Base-by-base conservation (phyloP, 495 filamentous ascomycete species). In the Xylaria castorea region DNA sequence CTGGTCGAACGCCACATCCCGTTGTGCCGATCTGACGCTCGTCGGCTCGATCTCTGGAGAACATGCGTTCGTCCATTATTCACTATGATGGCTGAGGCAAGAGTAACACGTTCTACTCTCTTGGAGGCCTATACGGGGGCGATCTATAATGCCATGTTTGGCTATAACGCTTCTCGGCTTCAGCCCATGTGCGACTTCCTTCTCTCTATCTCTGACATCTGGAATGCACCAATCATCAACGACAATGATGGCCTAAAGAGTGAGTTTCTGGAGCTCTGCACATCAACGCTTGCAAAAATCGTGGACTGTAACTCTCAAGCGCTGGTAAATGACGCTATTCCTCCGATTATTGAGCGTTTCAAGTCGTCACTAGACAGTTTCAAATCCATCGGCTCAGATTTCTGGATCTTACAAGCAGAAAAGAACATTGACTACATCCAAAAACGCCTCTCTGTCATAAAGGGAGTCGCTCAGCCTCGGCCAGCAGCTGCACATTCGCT, bases 221-320 rank as follows among this genome's bases (percentile, higher is more conserved):
- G 14, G 46, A 3, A 46, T 20, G 36, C 34, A 6, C 38, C 61
- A 46, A 44, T 64, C 61, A 44, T 44, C 61, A 22, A 7, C 1
- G 40, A 44, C 5, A 20, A 64, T 14, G 68, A 72, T 55, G 72
- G 61, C 0, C n/a, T 42, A 27, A 74, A 72, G 66, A 62, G 50
- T 46, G 25, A 69, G 55, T 74, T 67, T 25, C 34, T 74, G n/a
- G 78, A 79, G 51, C 55, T 80, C n/a, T 75, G 75, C 27, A 69
- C 75, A 14, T 66, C 67, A 2, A 73, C 79, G 9, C 57, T 80
- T 16, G 34, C 71, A 9, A 81, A 72, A 32, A 64, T 77, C 5
- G 42, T 80, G 20, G 78, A 78, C 53, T 76, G 72, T 68, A 77
- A 79, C 44, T 77, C 77, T 1, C 64, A 72, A 20, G 66, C 70